Conservation (phyloP, 306 rosid genomes). For the Cicer judaicum region DNA sequence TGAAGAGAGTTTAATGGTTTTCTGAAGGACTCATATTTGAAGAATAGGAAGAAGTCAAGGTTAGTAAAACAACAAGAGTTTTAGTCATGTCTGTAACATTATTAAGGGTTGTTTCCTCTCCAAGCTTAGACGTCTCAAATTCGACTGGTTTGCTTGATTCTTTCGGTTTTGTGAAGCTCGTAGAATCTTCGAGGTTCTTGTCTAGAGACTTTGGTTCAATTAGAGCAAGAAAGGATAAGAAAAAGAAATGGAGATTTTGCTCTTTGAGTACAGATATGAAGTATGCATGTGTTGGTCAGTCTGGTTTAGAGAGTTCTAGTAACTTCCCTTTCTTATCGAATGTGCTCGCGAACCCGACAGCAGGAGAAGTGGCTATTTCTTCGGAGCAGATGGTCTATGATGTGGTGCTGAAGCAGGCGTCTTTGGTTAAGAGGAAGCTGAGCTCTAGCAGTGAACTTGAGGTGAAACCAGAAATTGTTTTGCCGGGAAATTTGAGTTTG, state of each 20-base stretch:
- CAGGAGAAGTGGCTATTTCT: conserved; percentile 59
- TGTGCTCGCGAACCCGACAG: conserved; percentile 68
- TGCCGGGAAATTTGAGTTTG: conserved; percentile 70
- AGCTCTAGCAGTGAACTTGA: conserved; percentile 56
- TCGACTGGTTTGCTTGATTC: conserved; percentile 59
- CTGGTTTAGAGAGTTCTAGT: conserved; percentile 54
- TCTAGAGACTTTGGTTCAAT: conserved; percentile 47
- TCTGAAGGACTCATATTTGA: conserved; percentile 33
- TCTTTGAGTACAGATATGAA: conserved; percentile 54
- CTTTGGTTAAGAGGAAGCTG: conserved; percentile 67
- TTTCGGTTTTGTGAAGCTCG: conserved; percentile 50
- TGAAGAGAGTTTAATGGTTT: conserved; percentile 29
- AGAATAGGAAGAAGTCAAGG: conserved; percentile 15
- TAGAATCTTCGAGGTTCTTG: conserved; percentile 54
- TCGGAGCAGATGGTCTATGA: conserved; percentile 75
- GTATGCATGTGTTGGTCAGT: conserved; percentile 54
- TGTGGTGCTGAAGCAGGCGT: conserved; percentile 78
- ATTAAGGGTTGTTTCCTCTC: conserved; percentile 57
- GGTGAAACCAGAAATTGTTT: conserved; percentile 60
- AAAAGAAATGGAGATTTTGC: conserved; percentile 47
- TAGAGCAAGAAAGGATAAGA: conserved; percentile 51
- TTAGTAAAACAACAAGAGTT: conserved; percentile 27
- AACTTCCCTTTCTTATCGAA: conserved; percentile 54
- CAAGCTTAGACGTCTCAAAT: conserved; percentile 56
- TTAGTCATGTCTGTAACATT: conserved; percentile 67